Base-by-base conservation (phyloP, 2,329 filamentous ascomycete species). In the Sclerotinia glacialis region DNA sequence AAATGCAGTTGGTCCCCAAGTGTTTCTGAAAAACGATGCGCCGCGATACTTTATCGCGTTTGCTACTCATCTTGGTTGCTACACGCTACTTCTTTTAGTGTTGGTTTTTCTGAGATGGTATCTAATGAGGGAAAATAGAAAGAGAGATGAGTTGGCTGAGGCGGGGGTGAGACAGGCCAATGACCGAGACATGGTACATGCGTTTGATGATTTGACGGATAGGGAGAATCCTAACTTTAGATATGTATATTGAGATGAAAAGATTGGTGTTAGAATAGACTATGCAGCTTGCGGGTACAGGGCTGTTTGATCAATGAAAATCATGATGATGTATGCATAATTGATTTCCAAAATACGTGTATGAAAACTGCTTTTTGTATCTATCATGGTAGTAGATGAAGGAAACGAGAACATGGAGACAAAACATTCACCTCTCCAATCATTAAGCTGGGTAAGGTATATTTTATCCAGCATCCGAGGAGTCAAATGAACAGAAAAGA, bases 1-100 rank as follows among this genome's bases (percentile, higher is more conserved):
- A 4, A 87, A 87, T 70, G 81, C 83, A 83, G 71, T 80, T 83
- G 72, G 55, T 61, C 68, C 66, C 69, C 81, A 85, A 72, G 85
- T 83, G 2, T 85, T 86, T 76, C 81, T 82, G 67, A 78, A 78
- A 3, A 78, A 76, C 60, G 81, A 86, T 68, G 82, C 79, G 0
- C 83, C 83, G 1, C 77, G 81, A 2, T 86, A 82, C 69, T 78
- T 80, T 11, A 83, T 82, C 0, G 84, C 83, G 18, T 85, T 85
- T 72, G 78, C 85, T 11, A 80, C 82, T 21, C 80, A 85, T 67
- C 79, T 86, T 75, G 82, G 78, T 16, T 85, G 82, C 6, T 74
- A 75, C 63, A 68, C 14, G 28, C 40, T 74, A 21, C 67, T 73
- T 21, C 64, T 74, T 16, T 18, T 71, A 2, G 65, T 66, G 5